Conservation (phyloP, 2,329 filamentous ascomycete species). For the Blastomyces silverae region DNA sequence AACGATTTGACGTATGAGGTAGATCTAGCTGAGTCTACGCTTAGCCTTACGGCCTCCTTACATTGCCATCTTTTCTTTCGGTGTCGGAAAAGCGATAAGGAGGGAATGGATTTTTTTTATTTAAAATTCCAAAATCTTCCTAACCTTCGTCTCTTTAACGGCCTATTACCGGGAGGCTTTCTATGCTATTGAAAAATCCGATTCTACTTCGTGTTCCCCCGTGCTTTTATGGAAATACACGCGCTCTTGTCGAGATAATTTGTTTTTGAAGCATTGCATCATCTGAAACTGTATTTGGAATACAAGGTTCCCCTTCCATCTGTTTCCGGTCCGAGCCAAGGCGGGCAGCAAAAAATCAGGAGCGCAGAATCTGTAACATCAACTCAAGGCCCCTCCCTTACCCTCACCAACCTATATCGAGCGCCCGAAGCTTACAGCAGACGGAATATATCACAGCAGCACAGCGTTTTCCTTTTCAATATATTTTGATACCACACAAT, state of each 20-base stretch:
- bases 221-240: not conserved
- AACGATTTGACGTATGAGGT: conserved; percentile 9
- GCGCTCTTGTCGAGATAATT: not conserved
- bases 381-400: not conserved
- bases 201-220: not conserved
- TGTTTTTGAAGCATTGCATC: not conserved
- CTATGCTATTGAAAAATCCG: not conserved
- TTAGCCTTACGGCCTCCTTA: conserved; percentile 1
- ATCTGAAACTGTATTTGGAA: not conserved
- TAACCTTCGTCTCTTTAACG: not conserved
- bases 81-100: not conserved
- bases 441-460: not conserved
- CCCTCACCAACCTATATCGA: not conserved
- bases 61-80: conserved; percentile 2
- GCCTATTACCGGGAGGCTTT: not conserved
- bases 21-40: not conserved
- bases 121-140: not conserved
- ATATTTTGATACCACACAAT: conserved; percentile 7
- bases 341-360: not conserved
- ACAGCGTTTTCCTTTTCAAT: not conserved
- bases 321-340: not conserved
- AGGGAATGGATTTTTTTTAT: not conserved
- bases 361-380: not conserved
- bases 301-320: not conserved
- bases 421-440: not conserved